Conservation (phyloP, 2,329 filamentous ascomycete genomes). For the Oidium heveae region DNA sequence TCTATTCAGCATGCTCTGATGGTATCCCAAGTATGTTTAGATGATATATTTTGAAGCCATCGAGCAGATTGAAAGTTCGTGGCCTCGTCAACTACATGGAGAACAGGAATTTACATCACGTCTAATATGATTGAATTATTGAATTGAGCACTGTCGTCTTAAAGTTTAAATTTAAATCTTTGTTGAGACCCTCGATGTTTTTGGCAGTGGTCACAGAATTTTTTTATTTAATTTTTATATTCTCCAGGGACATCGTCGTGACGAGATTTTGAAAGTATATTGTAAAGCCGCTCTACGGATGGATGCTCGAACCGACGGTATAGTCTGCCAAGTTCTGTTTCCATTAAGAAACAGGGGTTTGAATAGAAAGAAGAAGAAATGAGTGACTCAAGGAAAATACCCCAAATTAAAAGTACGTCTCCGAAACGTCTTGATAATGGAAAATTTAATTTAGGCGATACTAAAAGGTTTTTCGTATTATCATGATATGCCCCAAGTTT, state of each 20-base stretch:
- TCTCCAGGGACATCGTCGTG: no score
- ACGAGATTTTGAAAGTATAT: no score
- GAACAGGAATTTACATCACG: no score
- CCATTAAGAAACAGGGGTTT: neutral
- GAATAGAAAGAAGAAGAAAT: neutral
- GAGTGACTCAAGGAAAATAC: neutral
- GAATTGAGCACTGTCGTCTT: neutral
- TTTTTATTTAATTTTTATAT: no score
- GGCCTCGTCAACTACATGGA: slow-evolving; percentile 1
- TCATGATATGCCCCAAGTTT: neutral
- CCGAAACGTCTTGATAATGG: neutral
- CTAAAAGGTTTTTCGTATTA: neutral
- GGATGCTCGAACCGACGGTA: no score
- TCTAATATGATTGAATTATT: neutral
- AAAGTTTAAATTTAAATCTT: neutral
- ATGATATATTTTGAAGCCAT: neutral
- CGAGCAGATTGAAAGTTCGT: slow-evolving; percentile 1
- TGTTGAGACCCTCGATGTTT: neutral
- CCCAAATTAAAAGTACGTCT: neutral
- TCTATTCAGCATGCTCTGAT: slow-evolving; percentile 2
- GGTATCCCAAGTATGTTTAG: neutral
- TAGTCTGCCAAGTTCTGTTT: neutral
- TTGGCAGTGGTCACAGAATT: neutral
- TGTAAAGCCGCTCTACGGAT: neutral
- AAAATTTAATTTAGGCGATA: neutral